A percentile compares a stretch with the other conserved stretches of the same genome.
phyloP scores from a whole-genome alignment of 1,139 yeast genomes.

The Kodamaea suecica region DNA sequence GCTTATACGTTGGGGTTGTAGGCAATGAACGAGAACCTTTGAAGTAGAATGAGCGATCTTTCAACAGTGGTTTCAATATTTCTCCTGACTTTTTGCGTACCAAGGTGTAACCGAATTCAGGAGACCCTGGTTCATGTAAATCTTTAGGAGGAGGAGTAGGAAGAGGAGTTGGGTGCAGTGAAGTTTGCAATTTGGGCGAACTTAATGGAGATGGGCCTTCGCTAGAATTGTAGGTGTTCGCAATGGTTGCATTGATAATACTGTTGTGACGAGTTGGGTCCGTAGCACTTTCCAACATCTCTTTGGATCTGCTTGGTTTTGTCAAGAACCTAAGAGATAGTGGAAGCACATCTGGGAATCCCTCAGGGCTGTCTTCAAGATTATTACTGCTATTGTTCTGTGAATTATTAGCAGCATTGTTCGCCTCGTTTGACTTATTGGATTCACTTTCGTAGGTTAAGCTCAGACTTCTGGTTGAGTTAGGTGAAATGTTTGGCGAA shows the following conservation, averaged over 20 bases:
- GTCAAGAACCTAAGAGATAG: constrained; percentile 41
- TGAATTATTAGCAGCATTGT: too few species aligned
- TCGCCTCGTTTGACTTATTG: not conserved
- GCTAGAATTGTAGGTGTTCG: constrained; percentile 1
- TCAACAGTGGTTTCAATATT: constrained; percentile 70
- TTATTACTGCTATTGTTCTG: too few species aligned
- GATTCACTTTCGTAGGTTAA: not conserved
- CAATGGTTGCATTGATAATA: constrained; percentile 19
- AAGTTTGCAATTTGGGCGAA: constrained; percentile 2
- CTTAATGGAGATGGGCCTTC: not conserved
- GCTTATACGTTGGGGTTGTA: constrained; percentile 66
- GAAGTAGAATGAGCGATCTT: constrained; percentile 23
- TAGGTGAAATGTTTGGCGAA: not conserved
- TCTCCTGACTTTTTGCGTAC: constrained; percentile 80
- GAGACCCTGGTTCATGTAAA: constrained; percentile 3
- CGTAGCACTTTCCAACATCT: constrained; percentile 30
- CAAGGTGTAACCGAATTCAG: constrained; percentile 21
- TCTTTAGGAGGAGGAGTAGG: not conserved
- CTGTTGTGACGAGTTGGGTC: constrained; percentile 38
- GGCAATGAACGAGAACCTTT: constrained; percentile 63
- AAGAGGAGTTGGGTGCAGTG: not conserved
- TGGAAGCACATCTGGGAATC: too few species aligned
- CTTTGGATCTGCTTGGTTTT: constrained; percentile 38
- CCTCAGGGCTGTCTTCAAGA: too few species aligned
- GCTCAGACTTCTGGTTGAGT: constrained; percentile 1